phyloP scores from a whole-genome alignment of 805 yeast genomes.

The Pichia thaimueangensis region DNA sequence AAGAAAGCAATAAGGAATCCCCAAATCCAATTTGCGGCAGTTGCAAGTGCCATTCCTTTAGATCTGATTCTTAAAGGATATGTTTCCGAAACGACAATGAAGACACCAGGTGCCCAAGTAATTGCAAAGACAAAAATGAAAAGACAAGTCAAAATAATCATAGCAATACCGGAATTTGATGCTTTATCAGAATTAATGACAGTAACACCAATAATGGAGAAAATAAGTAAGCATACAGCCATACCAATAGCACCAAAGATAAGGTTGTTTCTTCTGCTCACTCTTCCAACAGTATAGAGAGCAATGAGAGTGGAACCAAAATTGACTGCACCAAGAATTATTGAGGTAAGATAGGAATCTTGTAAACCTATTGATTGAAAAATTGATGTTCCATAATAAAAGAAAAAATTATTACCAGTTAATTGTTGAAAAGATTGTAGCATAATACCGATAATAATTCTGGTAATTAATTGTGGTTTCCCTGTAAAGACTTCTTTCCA shows the following conservation, averaged over 20 bases:
- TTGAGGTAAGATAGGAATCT: slow-evolving; percentile 51
- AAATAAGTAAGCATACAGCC: slow-evolving; percentile 50
- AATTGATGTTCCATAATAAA: slow-evolving; percentile 56
- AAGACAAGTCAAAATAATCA: slow-evolving; percentile 59
- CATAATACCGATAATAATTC: slow-evolving; percentile 49
- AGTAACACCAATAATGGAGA: slow-evolving; percentile 55
- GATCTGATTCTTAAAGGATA: slow-evolving; percentile 62
- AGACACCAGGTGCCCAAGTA: slow-evolving; percentile 70
- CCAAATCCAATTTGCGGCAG: slow-evolving; percentile 61
- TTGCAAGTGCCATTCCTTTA: slow-evolving; percentile 57
- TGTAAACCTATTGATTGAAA: slow-evolving; percentile 50
- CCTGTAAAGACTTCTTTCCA: slow-evolving; percentile 59
- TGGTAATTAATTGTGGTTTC: slow-evolving; percentile 47
- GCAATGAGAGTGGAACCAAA: slow-evolving; percentile 49
- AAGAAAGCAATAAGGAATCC: slow-evolving; percentile 48
- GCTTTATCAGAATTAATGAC: slow-evolving; percentile 35
- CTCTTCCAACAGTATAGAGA: slow-evolving; percentile 42
- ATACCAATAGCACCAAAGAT: slow-evolving; percentile 45
- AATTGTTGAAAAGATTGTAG: slow-evolving; percentile 56
- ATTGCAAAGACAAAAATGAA: slow-evolving; percentile 62
- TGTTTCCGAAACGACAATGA: slow-evolving; percentile 59
- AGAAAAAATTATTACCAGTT: slow-evolving; percentile 58
- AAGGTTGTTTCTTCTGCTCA: slow-evolving; percentile 49
- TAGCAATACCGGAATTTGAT: slow-evolving; percentile 47
- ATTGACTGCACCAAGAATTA: slow-evolving; percentile 49